These are phyloP conservation scores for Termitomyces sp. DNA, from an alignment of 768 basidiomycete genomes.

Conservation along the genomic window DNA sequence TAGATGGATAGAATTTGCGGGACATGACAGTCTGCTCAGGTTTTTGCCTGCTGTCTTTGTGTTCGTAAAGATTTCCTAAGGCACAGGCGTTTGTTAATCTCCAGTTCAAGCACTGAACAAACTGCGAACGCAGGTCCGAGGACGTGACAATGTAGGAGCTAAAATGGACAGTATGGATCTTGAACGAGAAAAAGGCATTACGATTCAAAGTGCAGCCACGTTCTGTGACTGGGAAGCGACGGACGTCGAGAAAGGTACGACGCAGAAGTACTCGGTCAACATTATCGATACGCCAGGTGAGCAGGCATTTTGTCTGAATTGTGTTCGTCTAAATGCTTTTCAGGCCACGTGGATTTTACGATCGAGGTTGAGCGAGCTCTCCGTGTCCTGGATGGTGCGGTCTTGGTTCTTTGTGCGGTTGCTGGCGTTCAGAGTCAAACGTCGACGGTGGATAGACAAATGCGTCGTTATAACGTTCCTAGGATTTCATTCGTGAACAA, in stretches of 20 bases:
- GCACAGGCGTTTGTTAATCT: constrained; percentile 16
- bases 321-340: background rate
- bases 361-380: constrained; percentile 98
- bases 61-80: constrained; percentile 13
- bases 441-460: constrained; percentile 97
- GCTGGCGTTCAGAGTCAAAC: constrained; percentile 99
- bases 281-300: constrained; percentile 97
- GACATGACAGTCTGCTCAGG: constrained; percentile 4
- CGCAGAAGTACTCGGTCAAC: constrained; percentile 88
- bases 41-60: constrained; percentile 2
- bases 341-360: constrained; percentile 98
- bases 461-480: constrained; percentile 95
- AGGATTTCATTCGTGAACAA: constrained; percentile 97
- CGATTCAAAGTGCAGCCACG: constrained; percentile 97
- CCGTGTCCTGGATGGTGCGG: constrained; percentile 93
- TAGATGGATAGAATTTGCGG: constrained; percentile 3
- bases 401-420: constrained; percentile 94
- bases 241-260: constrained; percentile 50
- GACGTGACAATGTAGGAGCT: constrained; percentile 92
- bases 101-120: constrained; percentile 1
- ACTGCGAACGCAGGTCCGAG: constrained; percentile 62
- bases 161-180: constrained; percentile 99
- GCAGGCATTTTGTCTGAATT: constrained; percentile 6
- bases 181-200: constrained; percentile 98
- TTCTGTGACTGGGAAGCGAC: constrained; percentile 94